Evolutionary conservation across 768 basidiomycete species (phyloP).

Genomic region (Inosperma sp.): DNA sequence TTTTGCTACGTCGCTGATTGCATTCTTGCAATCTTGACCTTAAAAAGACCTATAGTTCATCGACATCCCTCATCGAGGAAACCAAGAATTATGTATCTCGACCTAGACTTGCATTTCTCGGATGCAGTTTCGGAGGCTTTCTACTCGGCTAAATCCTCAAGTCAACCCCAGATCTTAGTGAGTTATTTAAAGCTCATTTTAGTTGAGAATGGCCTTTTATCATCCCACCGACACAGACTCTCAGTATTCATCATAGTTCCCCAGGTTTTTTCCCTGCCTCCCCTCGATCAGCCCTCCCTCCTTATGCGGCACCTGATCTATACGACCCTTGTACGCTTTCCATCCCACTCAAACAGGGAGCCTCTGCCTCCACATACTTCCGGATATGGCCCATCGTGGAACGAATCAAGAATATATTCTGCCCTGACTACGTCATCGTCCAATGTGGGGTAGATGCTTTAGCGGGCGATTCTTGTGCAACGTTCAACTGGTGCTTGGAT

Average conservation of each 20-base stretch:
- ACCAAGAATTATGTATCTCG: conserved; percentile 81
- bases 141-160: conserved; percentile 34
- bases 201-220: not conserved
- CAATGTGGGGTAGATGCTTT: conserved; percentile 89
- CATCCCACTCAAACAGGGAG: conserved; percentile 70
- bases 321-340: conserved; percentile 72
- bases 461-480: conserved; percentile 74
- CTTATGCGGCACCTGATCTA: conserved; percentile 22
- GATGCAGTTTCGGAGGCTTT: conserved; percentile 86
- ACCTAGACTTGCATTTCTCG: conserved; percentile 88
- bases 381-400: conserved; percentile 66
- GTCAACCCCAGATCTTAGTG: conserved; percentile 46
- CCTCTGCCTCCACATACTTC: conserved; percentile 57
- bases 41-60: conserved; percentile 41
- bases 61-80: conserved; percentile 28
- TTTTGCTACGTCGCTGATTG: conserved; percentile 96
- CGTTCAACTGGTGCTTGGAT: conserved; percentile 67
- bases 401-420: conserved; percentile 51
- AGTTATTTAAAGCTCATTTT: conserved; percentile 4
- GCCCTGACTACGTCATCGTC: conserved; percentile 73
- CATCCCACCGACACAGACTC: conserved; percentile 51
- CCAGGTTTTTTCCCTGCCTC: conserved; percentile 82
- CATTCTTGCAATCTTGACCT: conserved; percentile 70
- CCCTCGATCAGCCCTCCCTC: conserved; percentile 43
- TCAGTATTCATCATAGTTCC: conserved; percentile 81